A percentile compares a stretch with the other conserved stretches of the same genome.
phyloP scores from a whole-genome alignment of 2,329 filamentous ascomycete species.

The Boeremia lycopersici region DNA sequence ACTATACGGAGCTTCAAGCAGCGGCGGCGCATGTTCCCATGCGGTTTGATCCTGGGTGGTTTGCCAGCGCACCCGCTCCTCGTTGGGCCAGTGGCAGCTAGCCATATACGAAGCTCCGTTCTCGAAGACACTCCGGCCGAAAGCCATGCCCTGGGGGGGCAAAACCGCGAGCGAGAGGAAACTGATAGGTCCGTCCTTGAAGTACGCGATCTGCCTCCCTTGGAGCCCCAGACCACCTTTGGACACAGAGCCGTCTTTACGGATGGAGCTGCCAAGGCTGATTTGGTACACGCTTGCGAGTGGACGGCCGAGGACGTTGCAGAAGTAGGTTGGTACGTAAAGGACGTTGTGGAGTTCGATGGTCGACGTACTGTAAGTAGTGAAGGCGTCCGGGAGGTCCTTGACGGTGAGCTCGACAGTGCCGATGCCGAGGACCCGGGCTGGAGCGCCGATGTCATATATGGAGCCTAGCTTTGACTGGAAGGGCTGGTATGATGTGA shows the following conservation, averaged over 20 bases:
- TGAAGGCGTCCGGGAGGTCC: slow-evolving; percentile 1
- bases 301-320: slow-evolving; percentile 5
- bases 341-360: slow-evolving; percentile 10
- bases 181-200: background rate
- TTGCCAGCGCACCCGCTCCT: slow-evolving; percentile 4
- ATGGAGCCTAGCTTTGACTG: background rate
- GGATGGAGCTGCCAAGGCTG: background rate
- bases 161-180: slow-evolving; percentile 1
- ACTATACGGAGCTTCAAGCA: background rate
- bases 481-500: slow-evolving; percentile 2
- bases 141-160: background rate
- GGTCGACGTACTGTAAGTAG: background rate
- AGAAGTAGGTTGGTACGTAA: background rate
- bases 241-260: background rate
- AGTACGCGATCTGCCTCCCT: slow-evolving; percentile 1
- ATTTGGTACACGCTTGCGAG: background rate
- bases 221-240: background rate
- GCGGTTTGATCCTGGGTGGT: background rate
- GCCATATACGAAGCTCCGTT: background rate
- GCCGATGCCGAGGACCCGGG: slow-evolving; percentile 2
- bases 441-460: background rate
- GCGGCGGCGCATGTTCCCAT: background rate
- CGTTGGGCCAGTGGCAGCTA: background rate
- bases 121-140: background rate
- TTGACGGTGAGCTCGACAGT: slow-evolving; percentile 5